Evolutionary conservation across 805 yeast genomes (phyloP), one percentile per base, ranked within the genome.

Genomic region (Wickerhamiella lipophila): DNA sequence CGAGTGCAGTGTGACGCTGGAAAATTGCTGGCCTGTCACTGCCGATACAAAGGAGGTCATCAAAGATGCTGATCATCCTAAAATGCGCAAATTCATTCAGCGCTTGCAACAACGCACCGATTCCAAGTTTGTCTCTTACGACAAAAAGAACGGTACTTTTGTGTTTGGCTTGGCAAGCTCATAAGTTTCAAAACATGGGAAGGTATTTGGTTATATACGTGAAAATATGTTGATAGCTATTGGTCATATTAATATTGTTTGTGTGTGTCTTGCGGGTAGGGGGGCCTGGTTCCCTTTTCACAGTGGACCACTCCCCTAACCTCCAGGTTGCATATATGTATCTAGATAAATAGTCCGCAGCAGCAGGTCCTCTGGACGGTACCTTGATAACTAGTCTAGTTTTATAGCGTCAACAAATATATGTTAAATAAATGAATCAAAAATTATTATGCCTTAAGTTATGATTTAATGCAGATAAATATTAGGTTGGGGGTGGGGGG

Each of bases 21-120:
- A 81, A 56, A 79, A 81, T 12, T 83, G 95, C 60, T 88, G 75
- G 65, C 96, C 96, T 19, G 64, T 75, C n/a, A 71, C 80, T 44
- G 81, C 76, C 58, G 82, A 79, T 52, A 81, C 83, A 18, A 76
- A 79, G 55, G 70, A 78, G 59, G 81, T 83, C 5, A 76, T 92
- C 51, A 78, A 77, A 49, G 95, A 89, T 61, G 80, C 84, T 2
- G 76, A 78, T 49, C 88, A 80, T 59, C 83, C 82, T 5, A 95
- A 85, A 59, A 72, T 84, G 42, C 38, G 36, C 26, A 71, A 75
- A 48, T 77, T 79, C 52, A 70, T 92, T 58, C 78, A 83, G 64
- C 64, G 67, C 25, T 64, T 78, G 49, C 73, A 76, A 23, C 78
- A 70, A 27, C 40, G 78, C 48, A 73, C 76, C 21, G 78, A 71